Conservation (phyloP, 306 rosid species). For the Vachellia collinsii region DNA sequence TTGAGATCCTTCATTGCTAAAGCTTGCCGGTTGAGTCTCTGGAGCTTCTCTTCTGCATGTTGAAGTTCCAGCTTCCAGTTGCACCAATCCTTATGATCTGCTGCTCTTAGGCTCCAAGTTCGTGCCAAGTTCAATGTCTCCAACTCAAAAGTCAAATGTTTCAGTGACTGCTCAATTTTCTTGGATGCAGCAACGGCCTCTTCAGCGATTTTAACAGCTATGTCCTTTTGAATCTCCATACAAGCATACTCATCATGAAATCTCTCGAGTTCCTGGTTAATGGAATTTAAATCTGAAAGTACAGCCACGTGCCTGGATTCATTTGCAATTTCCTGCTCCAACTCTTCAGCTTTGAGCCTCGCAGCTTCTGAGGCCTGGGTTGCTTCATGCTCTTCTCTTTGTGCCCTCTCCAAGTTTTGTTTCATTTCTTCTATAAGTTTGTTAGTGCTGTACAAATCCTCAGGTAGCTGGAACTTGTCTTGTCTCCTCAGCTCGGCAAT, state of each 20-base stretch:
- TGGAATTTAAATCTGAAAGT: constrained; percentile 63
- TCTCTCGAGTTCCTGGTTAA: constrained; percentile 63
- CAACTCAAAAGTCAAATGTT: constrained; percentile 71
- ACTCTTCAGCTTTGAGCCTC: constrained; percentile 76
- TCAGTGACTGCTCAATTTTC: constrained; percentile 75
- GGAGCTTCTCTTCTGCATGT: constrained; percentile 72
- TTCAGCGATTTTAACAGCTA: constrained; percentile 69
- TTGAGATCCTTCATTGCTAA: constrained; percentile 66
- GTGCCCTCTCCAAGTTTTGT: constrained; percentile 65
- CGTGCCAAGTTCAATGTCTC: constrained; percentile 68
- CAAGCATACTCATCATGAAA: constrained; percentile 61
- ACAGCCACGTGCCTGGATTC: constrained; percentile 65
- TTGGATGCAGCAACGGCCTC: constrained; percentile 75
- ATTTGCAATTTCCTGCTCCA: constrained; percentile 82
- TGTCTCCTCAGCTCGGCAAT: constrained; percentile 58
- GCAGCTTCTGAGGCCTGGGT: constrained; percentile 73
- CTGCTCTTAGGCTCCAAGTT: constrained; percentile 57
- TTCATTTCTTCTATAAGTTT: constrained; percentile 72
- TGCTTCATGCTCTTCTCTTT: constrained; percentile 70
- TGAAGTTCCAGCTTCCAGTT: constrained; percentile 68
- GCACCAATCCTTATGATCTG: constrained; percentile 58
- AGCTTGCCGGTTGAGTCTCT: constrained; percentile 64
- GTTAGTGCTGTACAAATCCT: constrained; percentile 78
- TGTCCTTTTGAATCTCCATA: constrained; percentile 60
- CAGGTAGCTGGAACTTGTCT: constrained; percentile 48